Base-by-base conservation (phyloP, 345 rosid genomes). In the Capsella bursapastoris region DNA sequence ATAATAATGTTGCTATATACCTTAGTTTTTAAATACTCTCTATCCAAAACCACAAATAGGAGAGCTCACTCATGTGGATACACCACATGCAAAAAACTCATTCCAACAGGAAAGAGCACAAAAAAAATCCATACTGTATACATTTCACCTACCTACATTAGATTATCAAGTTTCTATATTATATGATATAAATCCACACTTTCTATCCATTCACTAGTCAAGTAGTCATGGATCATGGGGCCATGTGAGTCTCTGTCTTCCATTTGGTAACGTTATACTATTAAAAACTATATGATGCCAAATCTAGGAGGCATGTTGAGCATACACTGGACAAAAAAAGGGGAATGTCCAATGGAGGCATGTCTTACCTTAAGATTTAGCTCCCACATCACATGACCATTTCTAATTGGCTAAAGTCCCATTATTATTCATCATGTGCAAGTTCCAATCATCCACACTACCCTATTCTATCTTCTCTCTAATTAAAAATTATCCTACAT, bases 211-310 rank as follows among this genome's bases (percentile, higher is more conserved):
- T 49, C 65, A 35, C 25, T 67, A 49, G 31, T 73, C 65, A 60
- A 60, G 65, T 55, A 57, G 57, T 47, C 45, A 69, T 75, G 79
- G 64, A 48, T 62, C 60, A 64, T 56, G 71, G 66, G 61, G 55
- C 76, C 80, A 77, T 77, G 80, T 77, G 80, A 77, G 67, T 1
- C 61, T 64, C 80, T 77, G 80, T 55, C 76, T 71, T 57, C 55
- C 71, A 77, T 64, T 56, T 63, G 41, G 55, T 50, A 68, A 49
- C 13, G 73, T 41, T 75, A 55, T 52, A 61, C 11, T 53, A 52
- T 62, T 44, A 47, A 47, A 47, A 63, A 27, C 11, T 27, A 76
- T 27, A 65, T 57, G 41, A 57, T 70, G 44, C 76, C 80, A 77
- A 77, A 77, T 77, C 63, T 71, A 77, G 61, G 71, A 70, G 71